A percentile compares a stretch with the other conserved stretches of the same genome.
These are phyloP conservation scores for Phytophthora multivora DNA, from an alignment of 352 stramenopile species.

Conservation along the genomic window DNA sequence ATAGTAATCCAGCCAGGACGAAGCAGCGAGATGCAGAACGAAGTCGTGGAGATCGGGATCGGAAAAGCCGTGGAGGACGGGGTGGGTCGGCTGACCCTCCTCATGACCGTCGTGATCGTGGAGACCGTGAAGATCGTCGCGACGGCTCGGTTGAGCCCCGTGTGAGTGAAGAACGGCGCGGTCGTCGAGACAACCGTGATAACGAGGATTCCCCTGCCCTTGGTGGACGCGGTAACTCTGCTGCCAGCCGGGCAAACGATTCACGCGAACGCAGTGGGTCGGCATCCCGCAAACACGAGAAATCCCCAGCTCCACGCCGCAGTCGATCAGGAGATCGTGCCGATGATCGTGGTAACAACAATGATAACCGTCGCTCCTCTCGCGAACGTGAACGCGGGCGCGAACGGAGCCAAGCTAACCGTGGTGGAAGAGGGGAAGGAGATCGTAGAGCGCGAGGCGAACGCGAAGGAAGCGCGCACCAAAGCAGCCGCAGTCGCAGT, in stretches of 20 bases:
- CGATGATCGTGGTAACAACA: conserved; percentile 30
- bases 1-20: conserved; percentile 4
- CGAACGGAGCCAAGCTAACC: conserved; percentile 29
- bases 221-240: conserved; percentile 21
- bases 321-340: conserved; percentile 47
- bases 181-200: conserved; percentile 34
- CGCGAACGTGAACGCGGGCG: conserved; percentile 35
- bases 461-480: conserved; percentile 10
- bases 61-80: conserved; percentile 20
- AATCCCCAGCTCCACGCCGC: conserved; percentile 30
- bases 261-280: conserved; percentile 27
- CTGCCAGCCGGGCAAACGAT: conserved; percentile 25
- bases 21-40: conserved; percentile 30
- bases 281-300: conserved; percentile 36
- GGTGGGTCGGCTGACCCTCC: conserved; percentile 20
- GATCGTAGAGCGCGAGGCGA: conserved; percentile 28
- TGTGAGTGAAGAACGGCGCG: conserved; percentile 37
- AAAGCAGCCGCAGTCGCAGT: conserved; percentile 29
- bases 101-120: conserved; percentile 29
- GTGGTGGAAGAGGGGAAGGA: conserved; percentile 31
- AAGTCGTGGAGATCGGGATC: conserved; percentile 33
- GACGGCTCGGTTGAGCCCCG: conserved; percentile 19
- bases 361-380: conserved; percentile 32
- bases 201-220: conserved; percentile 31
- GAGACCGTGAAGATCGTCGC: conserved; percentile 19